Evolutionary conservation across 1,284 basidiomycete species (phyloP).

Genomic region (Psilocybe mexicana): DNA sequence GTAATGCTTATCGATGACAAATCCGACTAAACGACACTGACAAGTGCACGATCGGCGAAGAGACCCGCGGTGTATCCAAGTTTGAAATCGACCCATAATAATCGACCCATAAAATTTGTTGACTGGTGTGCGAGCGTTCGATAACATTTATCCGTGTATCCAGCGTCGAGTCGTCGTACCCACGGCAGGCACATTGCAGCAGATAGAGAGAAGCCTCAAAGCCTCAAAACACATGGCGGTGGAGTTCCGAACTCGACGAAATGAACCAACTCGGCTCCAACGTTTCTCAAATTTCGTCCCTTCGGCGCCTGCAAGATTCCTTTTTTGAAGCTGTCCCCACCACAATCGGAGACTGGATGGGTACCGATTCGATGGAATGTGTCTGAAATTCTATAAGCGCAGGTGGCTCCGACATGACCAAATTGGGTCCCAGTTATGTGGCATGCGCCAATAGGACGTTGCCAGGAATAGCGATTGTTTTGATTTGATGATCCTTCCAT

Average conservation of each 20-base stretch:
- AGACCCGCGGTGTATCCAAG: too few species aligned
- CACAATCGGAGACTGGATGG: not conserved
- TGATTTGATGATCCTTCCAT: not conserved
- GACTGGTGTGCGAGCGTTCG: not conserved
- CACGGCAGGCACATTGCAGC: not conserved
- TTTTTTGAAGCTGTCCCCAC: not conserved
- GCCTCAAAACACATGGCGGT: constrained; percentile 6
- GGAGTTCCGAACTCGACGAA: constrained; percentile 5
- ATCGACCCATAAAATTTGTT: too few species aligned
- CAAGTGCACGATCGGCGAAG: too few species aligned
- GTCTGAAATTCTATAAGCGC: not conserved
- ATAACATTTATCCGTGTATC: not conserved
- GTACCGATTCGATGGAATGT: too few species aligned
- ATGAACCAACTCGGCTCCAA: constrained; percentile 6
- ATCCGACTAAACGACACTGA: too few species aligned
- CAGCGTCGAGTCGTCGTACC: not conserved
- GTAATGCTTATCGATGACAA: too few species aligned
- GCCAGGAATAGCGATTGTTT: not conserved
- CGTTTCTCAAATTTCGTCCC: not conserved
- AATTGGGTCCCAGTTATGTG: not conserved
- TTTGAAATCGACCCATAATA: too few species aligned
- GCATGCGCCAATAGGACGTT: not conserved
- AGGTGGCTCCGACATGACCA: not conserved
- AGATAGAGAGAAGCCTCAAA: not conserved
- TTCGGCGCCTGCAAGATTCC: constrained; percentile 5